Percentiles rank a stretch among this genome's conserved stretches.
Conservation (phyloP, 108 stramenopile species). For the Cyclotella distinguenda region DNA sequence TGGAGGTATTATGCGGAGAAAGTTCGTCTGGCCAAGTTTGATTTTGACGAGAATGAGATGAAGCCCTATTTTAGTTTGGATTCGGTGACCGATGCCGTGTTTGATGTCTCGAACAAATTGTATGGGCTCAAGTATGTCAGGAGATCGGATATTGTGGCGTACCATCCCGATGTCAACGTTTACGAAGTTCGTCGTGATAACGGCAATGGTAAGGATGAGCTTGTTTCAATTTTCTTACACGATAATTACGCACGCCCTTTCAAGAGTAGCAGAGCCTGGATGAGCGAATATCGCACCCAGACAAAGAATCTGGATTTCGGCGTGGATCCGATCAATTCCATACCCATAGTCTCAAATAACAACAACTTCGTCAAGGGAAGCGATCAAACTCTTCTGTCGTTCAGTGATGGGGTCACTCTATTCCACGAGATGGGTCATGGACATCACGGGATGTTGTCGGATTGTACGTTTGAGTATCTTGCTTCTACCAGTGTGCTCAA, state of each 20-base stretch:
- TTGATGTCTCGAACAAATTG: constrained; percentile 72
- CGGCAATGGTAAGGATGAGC: constrained; percentile 40
- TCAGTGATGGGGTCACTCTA: constrained; percentile 59
- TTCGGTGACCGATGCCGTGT: constrained; percentile 55
- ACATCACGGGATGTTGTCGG: constrained; percentile 74
- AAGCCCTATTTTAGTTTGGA: constrained; percentile 76
- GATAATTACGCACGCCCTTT: constrained; percentile 72
- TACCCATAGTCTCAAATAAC: constrained; percentile 79
- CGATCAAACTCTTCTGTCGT: constrained; percentile 56
- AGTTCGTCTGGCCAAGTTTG: constrained; percentile 64
- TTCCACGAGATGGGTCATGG: constrained; percentile 73
- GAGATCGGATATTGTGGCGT: constrained; percentile 57
- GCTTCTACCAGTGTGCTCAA: constrained; percentile 69
- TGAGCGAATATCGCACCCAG: constrained; percentile 79
- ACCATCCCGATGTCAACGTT: constrained; percentile 72
- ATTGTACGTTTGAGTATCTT: constrained; percentile 66
- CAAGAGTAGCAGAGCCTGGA: constrained; percentile 79
- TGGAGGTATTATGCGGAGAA: constrained; percentile 80
- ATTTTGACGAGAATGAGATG: constrained; percentile 71
- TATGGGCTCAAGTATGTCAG: constrained; percentile 67
- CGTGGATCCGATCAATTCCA: constrained; percentile 45
- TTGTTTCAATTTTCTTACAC: constrained; percentile 72
- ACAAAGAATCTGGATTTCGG: constrained; percentile 60
- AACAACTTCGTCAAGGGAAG: constrained; percentile 80
- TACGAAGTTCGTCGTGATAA: constrained; percentile 65